Conservation (phyloP, 352 stramenopile genomes). For the Peronosclerospora sorghi region DNA sequence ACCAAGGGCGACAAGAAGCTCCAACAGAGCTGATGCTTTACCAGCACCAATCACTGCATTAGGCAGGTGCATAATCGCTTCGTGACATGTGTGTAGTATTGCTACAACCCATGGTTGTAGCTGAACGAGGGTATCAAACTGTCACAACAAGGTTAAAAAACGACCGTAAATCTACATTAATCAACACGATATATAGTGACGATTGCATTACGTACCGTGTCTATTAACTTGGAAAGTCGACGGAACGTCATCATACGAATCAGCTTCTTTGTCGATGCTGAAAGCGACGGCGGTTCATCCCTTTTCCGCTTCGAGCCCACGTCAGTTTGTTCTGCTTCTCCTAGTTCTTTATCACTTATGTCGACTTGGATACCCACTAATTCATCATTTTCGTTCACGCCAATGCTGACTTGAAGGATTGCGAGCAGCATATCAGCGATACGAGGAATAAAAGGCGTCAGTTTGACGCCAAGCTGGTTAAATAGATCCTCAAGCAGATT, state of each 20-base stretch:
- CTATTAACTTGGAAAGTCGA: slow-evolving; percentile 58
- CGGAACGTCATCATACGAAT: slow-evolving; percentile 72
- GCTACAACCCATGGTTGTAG: slow-evolving; percentile 54
- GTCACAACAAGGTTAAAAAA: slow-evolving; percentile 9
- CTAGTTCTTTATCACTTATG: slow-evolving; percentile 13
- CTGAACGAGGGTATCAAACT: slow-evolving; percentile 59
- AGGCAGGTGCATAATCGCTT: slow-evolving; percentile 56
- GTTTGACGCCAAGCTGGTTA: slow-evolving; percentile 74
- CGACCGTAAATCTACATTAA: slow-evolving; percentile 1
- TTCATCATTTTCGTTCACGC: slow-evolving; percentile 11
- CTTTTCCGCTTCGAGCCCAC: slow-evolving; percentile 19
- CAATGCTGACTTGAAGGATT: slow-evolving; percentile 49
- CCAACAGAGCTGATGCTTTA: slow-evolving; percentile 69
- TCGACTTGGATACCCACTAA: slow-evolving; percentile 12
- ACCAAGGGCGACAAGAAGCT: slow-evolving; percentile 59
- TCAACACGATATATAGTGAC: no score
- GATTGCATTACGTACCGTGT: no score
- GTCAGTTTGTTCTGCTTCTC: neutral
- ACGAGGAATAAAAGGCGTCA: slow-evolving; percentile 65
- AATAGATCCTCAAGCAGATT: slow-evolving; percentile 85
- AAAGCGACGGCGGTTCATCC: slow-evolving; percentile 10
- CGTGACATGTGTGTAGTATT: slow-evolving; percentile 31
- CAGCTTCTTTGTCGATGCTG: slow-evolving; percentile 61
- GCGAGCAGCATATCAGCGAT: slow-evolving; percentile 69
- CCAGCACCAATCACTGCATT: slow-evolving; percentile 58